Evolutionary conservation across 768 basidiomycete genomes (phyloP), one percentile per base, ranked within the genome.

Genomic region (Leccinum broughii): DNA sequence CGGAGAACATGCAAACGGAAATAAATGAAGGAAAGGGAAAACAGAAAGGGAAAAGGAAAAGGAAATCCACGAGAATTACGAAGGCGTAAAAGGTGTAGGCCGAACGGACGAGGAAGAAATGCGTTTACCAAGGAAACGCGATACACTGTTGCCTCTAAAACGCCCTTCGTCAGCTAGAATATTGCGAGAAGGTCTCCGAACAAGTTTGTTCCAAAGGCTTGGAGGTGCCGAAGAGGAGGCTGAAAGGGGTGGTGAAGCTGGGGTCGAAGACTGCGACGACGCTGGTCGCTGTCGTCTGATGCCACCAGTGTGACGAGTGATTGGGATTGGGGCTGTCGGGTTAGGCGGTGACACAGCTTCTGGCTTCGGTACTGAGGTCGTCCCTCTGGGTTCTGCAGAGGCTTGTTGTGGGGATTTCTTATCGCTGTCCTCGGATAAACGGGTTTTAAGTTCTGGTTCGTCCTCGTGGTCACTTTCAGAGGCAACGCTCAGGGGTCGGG

Each of bases 181-280:
- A 41, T 53, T 66, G 39, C 65, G 68, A 53, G 67, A 68, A 44
- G 61, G 58, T 22, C 55, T 61, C 22, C 63, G 59, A 26, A 57
- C 66, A 28, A 72, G 60, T 30, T 57, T 70, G 41, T 60, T 54
- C 74, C 72, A 74, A 56, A 74, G 32, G 28, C 63, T 62, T 4
- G 66, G 59, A 22, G 67, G 51, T 2, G 52, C 54, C 2, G 60
- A 57, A 28, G 58, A 26, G 28, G 65, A 49, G 5, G 55, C 52
- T 15, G 63, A 54, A 50, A 55, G 48, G 24, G 62, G 54, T 8
- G 44, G 34, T 7, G 35, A 22, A 30, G 24, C 32, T 41, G 51
- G 10, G 41, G 41, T 11, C 17, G 37, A 54, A 41, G 56, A 48
- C 49, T 39, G 24, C 24, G 52, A 58, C 13, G 64, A 61, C 28